Evolutionary conservation across 2,329 filamentous ascomycete species (phyloP).

Genomic region (Scorias spongiosa): DNA sequence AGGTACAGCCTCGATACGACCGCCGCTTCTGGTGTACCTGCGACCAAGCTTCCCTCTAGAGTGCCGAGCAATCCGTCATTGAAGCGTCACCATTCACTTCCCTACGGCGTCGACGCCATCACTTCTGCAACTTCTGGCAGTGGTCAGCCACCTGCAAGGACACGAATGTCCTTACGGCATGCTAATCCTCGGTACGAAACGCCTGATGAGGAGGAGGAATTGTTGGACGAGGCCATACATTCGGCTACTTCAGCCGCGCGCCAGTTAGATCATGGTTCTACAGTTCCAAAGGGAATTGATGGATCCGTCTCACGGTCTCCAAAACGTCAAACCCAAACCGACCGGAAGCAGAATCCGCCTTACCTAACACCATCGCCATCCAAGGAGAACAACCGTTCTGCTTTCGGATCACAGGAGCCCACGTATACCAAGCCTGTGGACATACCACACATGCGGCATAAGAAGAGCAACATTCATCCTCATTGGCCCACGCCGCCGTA

Average conservation of each 20-base stretch:
- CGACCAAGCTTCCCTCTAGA: conserved; percentile 18
- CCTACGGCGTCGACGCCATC: conserved; percentile 33
- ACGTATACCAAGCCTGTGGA: conserved; percentile 56
- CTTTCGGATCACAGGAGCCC: conserved; percentile 53
- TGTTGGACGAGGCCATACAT: conserved; percentile 74
- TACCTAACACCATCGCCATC: conserved; percentile 65
- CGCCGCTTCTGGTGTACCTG: conserved; percentile 18
- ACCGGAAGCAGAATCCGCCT: conserved; percentile 36
- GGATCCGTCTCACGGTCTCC: conserved; percentile 25
- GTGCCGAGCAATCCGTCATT: conserved; percentile 30
- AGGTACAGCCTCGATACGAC: conserved; percentile 40
- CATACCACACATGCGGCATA: conserved; percentile 43
- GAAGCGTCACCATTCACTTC: conserved; percentile 34
- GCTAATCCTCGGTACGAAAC: conserved; percentile 81
- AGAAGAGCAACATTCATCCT: conserved; percentile 35
- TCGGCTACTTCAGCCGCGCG: conserved; percentile 63
- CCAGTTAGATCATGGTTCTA: conserved; percentile 40
- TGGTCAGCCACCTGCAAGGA: conserved; percentile 60
- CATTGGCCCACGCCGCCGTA: conserved; percentile 96
- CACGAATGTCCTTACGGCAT: conserved; percentile 56
- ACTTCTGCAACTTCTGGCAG: conserved; percentile 34
- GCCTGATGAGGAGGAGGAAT: conserved; percentile 89
- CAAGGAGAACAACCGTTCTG: conserved; percentile 62
- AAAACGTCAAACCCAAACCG: conserved; percentile 49
- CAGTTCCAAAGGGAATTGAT: conserved; percentile 1